These are phyloP conservation scores for Diaporthe sp. DNA, from an alignment of 2,329 filamentous ascomycete genomes.

Conservation along the genomic window DNA sequence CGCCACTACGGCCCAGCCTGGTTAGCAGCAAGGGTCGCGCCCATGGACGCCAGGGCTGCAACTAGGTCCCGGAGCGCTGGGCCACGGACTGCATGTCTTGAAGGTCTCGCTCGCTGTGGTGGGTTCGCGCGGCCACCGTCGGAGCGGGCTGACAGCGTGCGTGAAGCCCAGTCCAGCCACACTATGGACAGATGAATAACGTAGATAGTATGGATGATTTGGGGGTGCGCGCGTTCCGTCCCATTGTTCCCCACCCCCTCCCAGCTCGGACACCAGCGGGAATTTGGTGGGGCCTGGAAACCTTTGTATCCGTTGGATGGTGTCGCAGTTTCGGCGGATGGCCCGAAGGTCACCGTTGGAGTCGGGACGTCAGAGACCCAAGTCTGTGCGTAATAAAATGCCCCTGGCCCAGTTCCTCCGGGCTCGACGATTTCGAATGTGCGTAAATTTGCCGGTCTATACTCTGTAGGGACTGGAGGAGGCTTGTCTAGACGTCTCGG, in stretches of 20 bases:
- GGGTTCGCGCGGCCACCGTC: constrained; percentile 27
- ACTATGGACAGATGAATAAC: not conserved
- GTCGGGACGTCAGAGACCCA: constrained; percentile 42
- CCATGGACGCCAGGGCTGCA: constrained; percentile 25
- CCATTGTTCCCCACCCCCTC: constrained; percentile 17
- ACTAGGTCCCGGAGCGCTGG: constrained; percentile 31
- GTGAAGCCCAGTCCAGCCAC: constrained; percentile 11
- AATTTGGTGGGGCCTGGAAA: constrained; percentile 24
- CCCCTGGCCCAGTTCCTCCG: constrained; percentile 22
- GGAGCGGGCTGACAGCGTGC: constrained; percentile 15
- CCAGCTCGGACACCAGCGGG: constrained; percentile 30
- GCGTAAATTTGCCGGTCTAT: constrained; percentile 39
- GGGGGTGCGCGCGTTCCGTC: constrained; percentile 22
- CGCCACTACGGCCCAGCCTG: constrained; percentile 22
- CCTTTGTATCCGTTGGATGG: constrained; percentile 22
- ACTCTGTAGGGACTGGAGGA: constrained; percentile 49
- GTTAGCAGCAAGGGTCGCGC: constrained; percentile 27
- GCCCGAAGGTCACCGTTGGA: constrained; percentile 36
- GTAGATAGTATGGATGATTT: not conserved
- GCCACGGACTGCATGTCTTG: constrained; percentile 31
- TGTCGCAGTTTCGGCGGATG: constrained; percentile 36
- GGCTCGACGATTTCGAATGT: constrained; percentile 41
- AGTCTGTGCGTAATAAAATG: constrained; percentile 50
- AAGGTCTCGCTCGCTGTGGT: constrained; percentile 31
- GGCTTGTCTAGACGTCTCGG: constrained; percentile 45